A percentile compares a stretch with the other conserved stretches of the same genome.
Conservation (phyloP, 2,329 filamentous ascomycete species). For the Akanthomyces uredinophilus region DNA sequence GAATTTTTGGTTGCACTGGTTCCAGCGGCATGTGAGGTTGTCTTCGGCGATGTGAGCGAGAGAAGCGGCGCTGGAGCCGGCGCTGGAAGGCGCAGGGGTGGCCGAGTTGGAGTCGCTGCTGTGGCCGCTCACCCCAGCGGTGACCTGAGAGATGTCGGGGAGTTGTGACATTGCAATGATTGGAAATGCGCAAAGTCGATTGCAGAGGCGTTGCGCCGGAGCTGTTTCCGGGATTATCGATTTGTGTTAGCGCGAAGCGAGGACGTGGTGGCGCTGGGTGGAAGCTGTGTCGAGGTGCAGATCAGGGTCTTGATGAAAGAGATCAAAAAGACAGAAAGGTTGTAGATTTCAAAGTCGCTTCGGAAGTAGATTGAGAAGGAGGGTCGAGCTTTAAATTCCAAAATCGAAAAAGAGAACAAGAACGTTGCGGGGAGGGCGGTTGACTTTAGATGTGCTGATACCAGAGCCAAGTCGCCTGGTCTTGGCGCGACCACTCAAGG, state of each 20-base stretch:
- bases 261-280: background rate
- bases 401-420: background rate
- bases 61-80: slow-evolving; percentile 39
- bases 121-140: slow-evolving; percentile 31
- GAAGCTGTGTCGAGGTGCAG: background rate
- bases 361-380: background rate
- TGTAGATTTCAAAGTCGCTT: background rate
- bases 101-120: slow-evolving; percentile 47
- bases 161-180: slow-evolving; percentile 9
- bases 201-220: background rate
- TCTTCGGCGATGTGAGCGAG: slow-evolving; percentile 43
- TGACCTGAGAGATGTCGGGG: slow-evolving; percentile 19
- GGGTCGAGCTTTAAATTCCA: background rate
- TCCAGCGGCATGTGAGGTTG: slow-evolving; percentile 57
- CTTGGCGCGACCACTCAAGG: slow-evolving; percentile 21
- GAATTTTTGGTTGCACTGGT: slow-evolving; percentile 55
- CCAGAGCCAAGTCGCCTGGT: slow-evolving; percentile 10
- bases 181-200: background rate
- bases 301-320: background rate
- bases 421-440: slow-evolving; percentile 14
- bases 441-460: slow-evolving; percentile 14
- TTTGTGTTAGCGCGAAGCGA: background rate
- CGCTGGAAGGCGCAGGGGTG: slow-evolving; percentile 47
- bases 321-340: background rate
- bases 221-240: background rate